Evolutionary conservation across 495 filamentous ascomycete species (phyloP), one percentile per base, ranked within the genome.

Genomic region (Aspergillus asperescens): DNA sequence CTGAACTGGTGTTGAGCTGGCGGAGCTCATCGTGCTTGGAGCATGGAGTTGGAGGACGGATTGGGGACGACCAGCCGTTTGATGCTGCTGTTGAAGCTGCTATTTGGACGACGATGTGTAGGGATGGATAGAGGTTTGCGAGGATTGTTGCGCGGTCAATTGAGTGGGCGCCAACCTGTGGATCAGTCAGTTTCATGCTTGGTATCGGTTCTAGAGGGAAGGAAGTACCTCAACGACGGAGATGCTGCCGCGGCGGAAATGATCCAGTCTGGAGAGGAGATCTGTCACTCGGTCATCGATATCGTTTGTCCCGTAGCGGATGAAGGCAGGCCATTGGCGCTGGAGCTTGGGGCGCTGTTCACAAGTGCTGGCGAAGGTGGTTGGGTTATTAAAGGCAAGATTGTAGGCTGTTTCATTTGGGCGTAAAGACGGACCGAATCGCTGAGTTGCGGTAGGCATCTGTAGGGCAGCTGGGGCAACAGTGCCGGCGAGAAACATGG

Each of bases 401-500:
- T 69, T 64, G 31, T 62, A 58, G 4, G 65, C 61, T 0, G 68
- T 16, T 29, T 48, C 48, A 20, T 61, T 58, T 1, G 22, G 4
- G 4, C 41, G 32, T n/a, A 38, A 10, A 1, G 51, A 47, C 9
- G 48, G 12, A 16, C 23, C 5, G 56, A 34, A 46, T 48, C 59
- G 58, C 52, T 66, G 62, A 1, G 69, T 73, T 7, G 67, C 64
- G 12, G 39, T 20, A 0, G 66, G 44, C 70, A 72, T 71, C 12
- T 71, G 55, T 51, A 73, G 55, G 1, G 72, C 69, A 3, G 64
- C 52, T 7, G 65, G 65, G 8, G 58, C 64, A 5, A 57, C 62
- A 0, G 55, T 58, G 29, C 64, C 64, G 9, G 71, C 44, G 0
- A 76, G 57, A 48, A 74, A 73, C 57, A 73, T 64, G 42, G 61